Percentiles rank a stretch among this genome's conserved stretches.
Conservation (phyloP, 257 asterid species). For the Solanum medicagineum region DNA sequence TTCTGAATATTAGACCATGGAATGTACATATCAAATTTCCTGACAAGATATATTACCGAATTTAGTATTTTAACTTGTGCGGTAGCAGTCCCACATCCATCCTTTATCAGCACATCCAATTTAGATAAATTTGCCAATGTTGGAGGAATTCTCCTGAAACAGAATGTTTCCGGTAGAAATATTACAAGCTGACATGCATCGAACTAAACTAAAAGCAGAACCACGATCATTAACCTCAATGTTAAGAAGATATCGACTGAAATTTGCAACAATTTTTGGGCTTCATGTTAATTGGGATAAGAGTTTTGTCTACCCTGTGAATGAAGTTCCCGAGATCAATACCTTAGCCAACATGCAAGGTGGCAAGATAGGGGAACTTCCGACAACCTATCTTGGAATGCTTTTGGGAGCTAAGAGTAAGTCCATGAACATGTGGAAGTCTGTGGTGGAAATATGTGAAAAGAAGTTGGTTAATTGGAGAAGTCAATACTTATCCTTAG, state of each 20-base stretch:
- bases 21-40: background rate
- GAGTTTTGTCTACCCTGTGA: too few relatives aligned
- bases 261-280: background rate
- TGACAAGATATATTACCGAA: slow-evolving; percentile 33
- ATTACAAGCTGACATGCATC: background rate
- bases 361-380: too few relatives aligned
- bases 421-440: too few relatives aligned
- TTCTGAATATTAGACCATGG: background rate
- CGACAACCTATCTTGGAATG: too few relatives aligned
- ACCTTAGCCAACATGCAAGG: too few relatives aligned
- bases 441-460: too few relatives aligned
- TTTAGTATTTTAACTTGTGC: slow-evolving; percentile 54
- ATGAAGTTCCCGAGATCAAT: too few relatives aligned
- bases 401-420: too few relatives aligned
- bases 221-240: background rate
- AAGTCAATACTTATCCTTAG: too few relatives aligned
- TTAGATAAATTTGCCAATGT: slow-evolving; percentile 59
- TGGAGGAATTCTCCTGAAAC: slow-evolving; percentile 71
- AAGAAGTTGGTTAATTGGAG: too few relatives aligned
- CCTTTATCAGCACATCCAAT: slow-evolving; percentile 65
- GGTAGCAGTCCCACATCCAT: slow-evolving; percentile 59
- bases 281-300: too few relatives aligned
- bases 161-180: background rate
- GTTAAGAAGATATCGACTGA: background rate
- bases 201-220: background rate